Base-by-base conservation (phyloP, 257 asterid genomes). In the Dorcoceras hygrometricum region DNA sequence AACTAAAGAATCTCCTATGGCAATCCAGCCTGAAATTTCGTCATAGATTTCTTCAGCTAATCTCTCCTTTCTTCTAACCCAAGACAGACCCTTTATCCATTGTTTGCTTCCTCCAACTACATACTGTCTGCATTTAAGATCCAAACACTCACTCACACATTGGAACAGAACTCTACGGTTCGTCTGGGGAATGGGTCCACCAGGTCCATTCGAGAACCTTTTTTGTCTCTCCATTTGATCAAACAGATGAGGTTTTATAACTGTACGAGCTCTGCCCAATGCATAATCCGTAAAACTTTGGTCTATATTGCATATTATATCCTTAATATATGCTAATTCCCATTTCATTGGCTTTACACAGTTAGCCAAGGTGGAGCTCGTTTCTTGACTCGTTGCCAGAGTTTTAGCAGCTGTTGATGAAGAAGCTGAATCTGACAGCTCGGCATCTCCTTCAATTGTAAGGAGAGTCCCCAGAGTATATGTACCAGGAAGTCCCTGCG, bases 391-490 rank as follows among this genome's bases (percentile, higher is more conserved):
- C 63, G 74, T 62, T 0, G 70, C 72, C 12, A 70, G 22, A 46
- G 71, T 75, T 68, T 23, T 19, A 23, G 63, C 29, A 20, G 71
- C 79, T 63, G 69, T 61, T 16, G 99, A 90, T 16, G 99, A 90
- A 71, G 97, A 86, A 67, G 95, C 97, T 10, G 95, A 90, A 77
- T 94, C 97, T 14, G 84, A 82, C 65, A 93, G 69, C 66, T 90
- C 99, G 22, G 79, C 43, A 23, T 82, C 87, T 29, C 75, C 76
- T 68, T 86, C 88, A 14, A 63, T 63, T 67, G 81, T 69, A 71
- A 78, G 76, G 57, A 71, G 72, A 24, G 62, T 72, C 67, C 74
- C 76, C 23, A 73, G 62, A 55, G 81, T 81, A 76, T 71, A 36
- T 4, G 76, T 59, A 65, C 82, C 86, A 18, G 80, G 77, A 56